These are phyloP conservation scores for Pseudoperonospora humuli DNA, from an alignment of 352 stramenopile species.

Conservation along the genomic window DNA sequence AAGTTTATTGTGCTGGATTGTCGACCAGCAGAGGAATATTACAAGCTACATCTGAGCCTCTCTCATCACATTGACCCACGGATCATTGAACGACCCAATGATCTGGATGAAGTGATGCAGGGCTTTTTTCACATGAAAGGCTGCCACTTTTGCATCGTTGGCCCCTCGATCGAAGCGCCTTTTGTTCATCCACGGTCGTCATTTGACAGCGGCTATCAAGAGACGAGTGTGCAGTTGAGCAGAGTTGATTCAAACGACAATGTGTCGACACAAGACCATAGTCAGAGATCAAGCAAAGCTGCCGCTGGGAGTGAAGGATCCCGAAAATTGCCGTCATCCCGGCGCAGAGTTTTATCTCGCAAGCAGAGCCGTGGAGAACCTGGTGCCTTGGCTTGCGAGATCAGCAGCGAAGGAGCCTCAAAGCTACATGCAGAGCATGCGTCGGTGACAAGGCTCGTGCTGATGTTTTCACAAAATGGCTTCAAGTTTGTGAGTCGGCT, in stretches of 20 bases:
- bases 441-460: slow-evolving; percentile 64
- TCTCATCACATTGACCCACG: slow-evolving; percentile 85
- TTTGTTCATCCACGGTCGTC: slow-evolving; percentile 18
- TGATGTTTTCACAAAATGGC: slow-evolving; percentile 83
- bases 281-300: slow-evolving; percentile 13
- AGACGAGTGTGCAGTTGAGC: slow-evolving; percentile 46
- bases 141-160: slow-evolving; percentile 86
- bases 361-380: slow-evolving; percentile 23
- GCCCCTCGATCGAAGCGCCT: slow-evolving; percentile 31
- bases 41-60: slow-evolving; percentile 71
- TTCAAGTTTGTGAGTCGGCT: slow-evolving; percentile 84
- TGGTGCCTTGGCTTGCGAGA: slow-evolving; percentile 27
- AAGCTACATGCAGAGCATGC: slow-evolving; percentile 46
- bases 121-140: slow-evolving; percentile 82
- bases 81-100: slow-evolving; percentile 61
- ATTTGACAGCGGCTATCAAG: slow-evolving; percentile 36
- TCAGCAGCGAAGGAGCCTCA: slow-evolving; percentile 23
- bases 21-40: slow-evolving; percentile 61
- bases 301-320: slow-evolving; percentile 4
- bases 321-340: slow-evolving; percentile 3
- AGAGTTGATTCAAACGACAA: slow-evolving; percentile 56
- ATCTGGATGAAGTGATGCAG: slow-evolving; percentile 66
- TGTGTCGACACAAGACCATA: slow-evolving; percentile 4
- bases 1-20: slow-evolving; percentile 83
- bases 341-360: slow-evolving; percentile 8